These are phyloP conservation scores for Eucalyptus coolabah DNA, from an alignment of 345 rosid genomes.

Conservation along the genomic window DNA sequence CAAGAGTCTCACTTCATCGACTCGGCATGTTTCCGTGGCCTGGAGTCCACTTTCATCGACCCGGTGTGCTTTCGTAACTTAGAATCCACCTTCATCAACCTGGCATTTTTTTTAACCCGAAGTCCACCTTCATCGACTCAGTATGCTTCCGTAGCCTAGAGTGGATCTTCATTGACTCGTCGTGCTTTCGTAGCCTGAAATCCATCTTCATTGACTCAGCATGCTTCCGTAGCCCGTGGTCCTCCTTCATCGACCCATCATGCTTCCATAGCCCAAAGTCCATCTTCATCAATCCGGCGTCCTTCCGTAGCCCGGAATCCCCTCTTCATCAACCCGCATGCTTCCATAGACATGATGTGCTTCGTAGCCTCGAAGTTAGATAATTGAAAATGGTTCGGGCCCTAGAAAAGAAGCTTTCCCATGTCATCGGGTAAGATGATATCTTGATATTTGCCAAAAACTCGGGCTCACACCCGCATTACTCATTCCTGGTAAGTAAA, in stretches of 20 bases:
- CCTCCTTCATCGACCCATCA: fast-evolving
- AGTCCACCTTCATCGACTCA: too few species aligned
- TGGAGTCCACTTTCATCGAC: too few species aligned
- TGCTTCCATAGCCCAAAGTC: too few species aligned
- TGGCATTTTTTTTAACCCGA: fast-evolving
- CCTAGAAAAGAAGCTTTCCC: too few species aligned
- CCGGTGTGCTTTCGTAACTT: fast-evolving
- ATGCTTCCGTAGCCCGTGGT: fast-evolving
- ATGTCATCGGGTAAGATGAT: background rate
- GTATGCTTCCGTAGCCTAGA: fast-evolving
- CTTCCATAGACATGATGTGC: too few species aligned
- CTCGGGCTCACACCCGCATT: fast-evolving
- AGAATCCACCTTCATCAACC: too few species aligned
- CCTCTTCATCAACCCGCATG: fast-evolving
- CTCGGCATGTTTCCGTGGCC: fast-evolving
- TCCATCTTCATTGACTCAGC: fast-evolving
- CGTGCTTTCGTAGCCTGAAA: fast-evolving
- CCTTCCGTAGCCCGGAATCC: fast-evolving
- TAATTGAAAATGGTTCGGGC: too few species aligned
- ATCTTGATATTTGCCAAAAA: background rate
- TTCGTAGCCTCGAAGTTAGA: too few species aligned
- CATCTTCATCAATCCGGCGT: fast-evolving
- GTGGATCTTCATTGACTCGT: fast-evolving
- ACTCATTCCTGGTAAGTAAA: background rate
- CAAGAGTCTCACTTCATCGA: too few species aligned